These are phyloP conservation scores for Trichophyton schoenleinii DNA, from an alignment of 2,329 filamentous ascomycete genomes.

Conservation along the genomic window DNA sequence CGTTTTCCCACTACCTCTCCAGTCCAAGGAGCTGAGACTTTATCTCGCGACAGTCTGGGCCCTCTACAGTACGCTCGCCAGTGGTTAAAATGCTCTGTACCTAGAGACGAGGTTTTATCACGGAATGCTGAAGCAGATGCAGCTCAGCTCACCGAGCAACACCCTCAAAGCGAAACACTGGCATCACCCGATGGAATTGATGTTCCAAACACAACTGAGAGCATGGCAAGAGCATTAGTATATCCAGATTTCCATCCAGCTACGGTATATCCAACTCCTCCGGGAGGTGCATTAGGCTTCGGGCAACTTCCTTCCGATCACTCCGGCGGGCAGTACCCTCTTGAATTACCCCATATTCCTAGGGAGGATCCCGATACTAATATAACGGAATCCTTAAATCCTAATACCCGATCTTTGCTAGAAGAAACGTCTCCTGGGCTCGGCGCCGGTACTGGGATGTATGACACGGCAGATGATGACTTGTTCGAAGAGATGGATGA, in stretches of 20 bases:
- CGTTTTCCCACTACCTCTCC: conserved; percentile 14
- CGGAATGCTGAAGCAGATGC: background rate
- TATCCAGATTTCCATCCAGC: conserved; percentile 32
- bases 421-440: conserved; percentile 19
- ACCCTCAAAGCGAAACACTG: background rate
- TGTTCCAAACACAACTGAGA: conserved; percentile 23
- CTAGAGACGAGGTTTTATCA: conserved; percentile 11
- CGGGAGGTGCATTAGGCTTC: conserved; percentile 19
- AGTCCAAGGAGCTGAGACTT: conserved; percentile 14
- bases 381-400: background rate
- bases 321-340: background rate
- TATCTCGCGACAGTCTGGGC: conserved; percentile 19
- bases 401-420: conserved; percentile 15
- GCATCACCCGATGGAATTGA: conserved; percentile 11
- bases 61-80: conserved; percentile 33
- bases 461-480: conserved; percentile 40
- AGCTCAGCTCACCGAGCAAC: background rate
- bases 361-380: conserved; percentile 3
- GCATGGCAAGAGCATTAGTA: conserved; percentile 27
- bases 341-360: conserved; percentile 10
- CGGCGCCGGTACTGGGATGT: conserved; percentile 28
- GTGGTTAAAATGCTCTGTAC: conserved; percentile 25
- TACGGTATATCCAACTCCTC: conserved; percentile 43
- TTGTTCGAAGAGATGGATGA: conserved; percentile 47
- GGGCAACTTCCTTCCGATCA: conserved; percentile 5